Conservation (phyloP, 2,329 filamentous ascomycete genomes). For the Alternaria hordeiaustralica region DNA sequence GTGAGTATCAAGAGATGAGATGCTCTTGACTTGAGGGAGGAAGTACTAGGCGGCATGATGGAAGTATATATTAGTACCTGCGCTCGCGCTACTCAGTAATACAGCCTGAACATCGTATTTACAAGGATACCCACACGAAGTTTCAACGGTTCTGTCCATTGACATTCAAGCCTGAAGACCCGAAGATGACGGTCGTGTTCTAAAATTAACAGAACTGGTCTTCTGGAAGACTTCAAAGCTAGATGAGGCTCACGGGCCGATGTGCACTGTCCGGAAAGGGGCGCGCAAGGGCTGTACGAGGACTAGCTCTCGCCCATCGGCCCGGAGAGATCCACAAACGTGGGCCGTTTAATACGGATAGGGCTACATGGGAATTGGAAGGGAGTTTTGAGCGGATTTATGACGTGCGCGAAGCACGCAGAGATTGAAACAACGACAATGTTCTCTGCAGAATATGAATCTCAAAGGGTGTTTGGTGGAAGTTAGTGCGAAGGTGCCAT, state of each 20-base stretch:
- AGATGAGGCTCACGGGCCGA: neutral
- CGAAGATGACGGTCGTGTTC: neutral
- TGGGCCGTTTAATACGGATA: neutral
- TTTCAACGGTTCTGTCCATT: neutral
- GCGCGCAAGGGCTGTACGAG: neutral
- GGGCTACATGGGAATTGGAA: neutral
- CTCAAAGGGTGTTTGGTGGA: neutral
- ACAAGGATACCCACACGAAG: neutral
- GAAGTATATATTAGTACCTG: neutral
- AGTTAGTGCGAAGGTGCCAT: neutral
- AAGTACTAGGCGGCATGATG: too few relatives aligned
- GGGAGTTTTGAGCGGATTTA: neutral
- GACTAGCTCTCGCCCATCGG: neutral
- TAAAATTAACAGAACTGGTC: neutral
- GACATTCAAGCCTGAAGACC: neutral
- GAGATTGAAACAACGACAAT: neutral
- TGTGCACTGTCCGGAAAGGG: neutral
- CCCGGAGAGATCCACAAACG: neutral
- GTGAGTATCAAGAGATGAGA: neutral
- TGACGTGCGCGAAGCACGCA: neutral
- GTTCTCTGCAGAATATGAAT: neutral
- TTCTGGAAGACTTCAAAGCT: neutral
- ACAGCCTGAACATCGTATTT: neutral
- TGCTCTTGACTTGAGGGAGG: neutral
- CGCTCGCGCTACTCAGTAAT: neutral